Conservation (phyloP, 768 basidiomycete species). For the Nidula microcarpa region DNA sequence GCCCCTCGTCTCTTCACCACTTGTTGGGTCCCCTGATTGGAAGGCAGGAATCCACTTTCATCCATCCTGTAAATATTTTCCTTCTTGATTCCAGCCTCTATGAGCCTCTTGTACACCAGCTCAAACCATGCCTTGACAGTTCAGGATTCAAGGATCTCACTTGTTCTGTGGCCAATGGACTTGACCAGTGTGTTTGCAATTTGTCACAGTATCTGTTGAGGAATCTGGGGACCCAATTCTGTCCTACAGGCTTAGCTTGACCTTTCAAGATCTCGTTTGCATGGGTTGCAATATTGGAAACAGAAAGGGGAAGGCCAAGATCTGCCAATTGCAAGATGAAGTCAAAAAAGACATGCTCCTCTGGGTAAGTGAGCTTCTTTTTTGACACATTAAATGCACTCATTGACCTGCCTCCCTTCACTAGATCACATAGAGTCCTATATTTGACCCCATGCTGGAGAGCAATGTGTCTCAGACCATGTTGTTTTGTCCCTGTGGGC, state of each 20-base stretch:
- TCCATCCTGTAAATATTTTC: conserved; percentile 29
- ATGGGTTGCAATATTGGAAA: neutral
- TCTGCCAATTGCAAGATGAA: conserved; percentile 1
- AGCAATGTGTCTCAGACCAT: neutral
- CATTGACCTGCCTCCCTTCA: conserved; percentile 1
- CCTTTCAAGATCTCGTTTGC: neutral
- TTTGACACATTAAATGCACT: conserved; percentile 5
- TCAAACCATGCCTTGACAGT: conserved; percentile 26
- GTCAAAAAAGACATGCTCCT: conserved; percentile 1
- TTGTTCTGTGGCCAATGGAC: conserved; percentile 23
- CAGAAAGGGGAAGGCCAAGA: neutral
- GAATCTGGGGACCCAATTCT: conserved; percentile 14
- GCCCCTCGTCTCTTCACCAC: conserved; percentile 18
- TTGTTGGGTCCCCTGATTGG: conserved; percentile 13
- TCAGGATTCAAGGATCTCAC: conserved; percentile 23
- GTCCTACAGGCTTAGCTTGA: neutral
- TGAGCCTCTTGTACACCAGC: conserved; percentile 19
- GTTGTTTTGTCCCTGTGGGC: neutral
- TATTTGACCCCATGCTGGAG: neutral
- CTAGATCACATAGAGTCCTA: neutral
- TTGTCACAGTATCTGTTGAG: conserved; percentile 17
- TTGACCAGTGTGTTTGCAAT: conserved; percentile 25
- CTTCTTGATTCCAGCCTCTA: conserved; percentile 14
- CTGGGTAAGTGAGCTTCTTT: conserved; percentile 3
- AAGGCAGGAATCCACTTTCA: conserved; percentile 23